Evolutionary conservation across 2,329 filamentous ascomycete species (phyloP).

Genomic region (Cytospora schulzeri): DNA sequence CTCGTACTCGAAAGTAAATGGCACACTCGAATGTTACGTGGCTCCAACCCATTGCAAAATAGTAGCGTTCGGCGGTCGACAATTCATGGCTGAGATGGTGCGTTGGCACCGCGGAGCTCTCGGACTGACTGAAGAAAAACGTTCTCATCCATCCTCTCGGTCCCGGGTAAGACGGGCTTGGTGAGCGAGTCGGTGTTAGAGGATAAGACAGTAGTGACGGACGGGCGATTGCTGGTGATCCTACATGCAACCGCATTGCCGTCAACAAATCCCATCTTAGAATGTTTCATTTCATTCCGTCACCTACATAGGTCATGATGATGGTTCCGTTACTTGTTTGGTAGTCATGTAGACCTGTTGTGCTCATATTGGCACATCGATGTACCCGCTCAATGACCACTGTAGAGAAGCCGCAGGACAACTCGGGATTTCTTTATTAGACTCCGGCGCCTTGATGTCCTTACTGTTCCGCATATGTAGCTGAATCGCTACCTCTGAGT

Average conservation of each 20-base stretch:
- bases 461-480: neutral
- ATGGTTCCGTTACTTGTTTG: too few species aligned
- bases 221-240: too few species aligned
- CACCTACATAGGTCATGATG: too few species aligned
- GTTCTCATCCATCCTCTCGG: neutral
- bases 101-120: neutral
- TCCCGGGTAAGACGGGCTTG: neutral
- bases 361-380: too few species aligned
- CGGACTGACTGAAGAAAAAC: neutral
- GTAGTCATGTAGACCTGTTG: too few species aligned
- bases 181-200: neutral
- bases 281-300: neutral
- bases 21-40: neutral
- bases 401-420: neutral
- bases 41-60: neutral
- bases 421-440: neutral
- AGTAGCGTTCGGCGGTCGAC: neutral
- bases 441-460: neutral
- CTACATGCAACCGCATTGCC: neutral
- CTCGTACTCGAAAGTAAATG: neutral
- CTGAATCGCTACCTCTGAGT: neutral
- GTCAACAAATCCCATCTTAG: neutral
- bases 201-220: too few species aligned
- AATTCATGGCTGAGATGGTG: neutral
- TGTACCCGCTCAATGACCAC: too few species aligned